A percentile compares a stretch with the other conserved stretches of the same genome.
phyloP scores from a whole-genome alignment of 768 basidiomycete species.

The Naematelia aurantialba region DNA sequence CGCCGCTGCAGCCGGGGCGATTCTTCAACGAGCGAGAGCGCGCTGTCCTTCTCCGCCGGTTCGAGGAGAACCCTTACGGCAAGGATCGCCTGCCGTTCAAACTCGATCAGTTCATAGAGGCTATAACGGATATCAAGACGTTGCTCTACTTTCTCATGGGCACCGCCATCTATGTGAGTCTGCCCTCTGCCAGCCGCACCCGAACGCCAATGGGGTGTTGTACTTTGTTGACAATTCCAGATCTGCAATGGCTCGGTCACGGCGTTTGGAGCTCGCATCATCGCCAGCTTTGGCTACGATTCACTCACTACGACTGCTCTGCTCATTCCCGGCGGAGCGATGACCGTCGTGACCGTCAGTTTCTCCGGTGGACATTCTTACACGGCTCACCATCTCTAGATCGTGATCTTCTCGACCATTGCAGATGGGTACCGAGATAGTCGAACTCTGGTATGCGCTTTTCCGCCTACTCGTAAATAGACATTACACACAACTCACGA shows the following conservation, averaged over 20 bases:
- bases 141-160: conserved; percentile 50
- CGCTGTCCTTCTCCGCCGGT: conserved; percentile 30
- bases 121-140: conserved; percentile 46
- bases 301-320: conserved; percentile 41
- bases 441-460: too few relatives aligned
- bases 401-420: conserved; percentile 46
- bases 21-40: conserved; percentile 46
- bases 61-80: conserved; percentile 36
- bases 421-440: conserved; percentile 39
- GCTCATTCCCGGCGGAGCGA: conserved; percentile 49
- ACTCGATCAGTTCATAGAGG: conserved; percentile 44
- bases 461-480: too few relatives aligned
- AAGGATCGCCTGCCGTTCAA: conserved; percentile 31
- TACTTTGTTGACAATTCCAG: conserved; percentile 7
- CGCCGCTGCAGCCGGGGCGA: conserved; percentile 39
- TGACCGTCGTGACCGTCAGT: conserved; percentile 40
- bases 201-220: not conserved
- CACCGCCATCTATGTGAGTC: conserved; percentile 43
- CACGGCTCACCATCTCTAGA: conserved; percentile 3
- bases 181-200: not conserved
- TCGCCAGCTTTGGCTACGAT: conserved; percentile 50
- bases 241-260: conserved; percentile 45
- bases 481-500: too few relatives aligned
- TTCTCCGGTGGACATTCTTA: not conserved
- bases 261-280: conserved; percentile 51